Base-by-base conservation (phyloP, 768 basidiomycete genomes). In the Termitomyces sp. region DNA sequence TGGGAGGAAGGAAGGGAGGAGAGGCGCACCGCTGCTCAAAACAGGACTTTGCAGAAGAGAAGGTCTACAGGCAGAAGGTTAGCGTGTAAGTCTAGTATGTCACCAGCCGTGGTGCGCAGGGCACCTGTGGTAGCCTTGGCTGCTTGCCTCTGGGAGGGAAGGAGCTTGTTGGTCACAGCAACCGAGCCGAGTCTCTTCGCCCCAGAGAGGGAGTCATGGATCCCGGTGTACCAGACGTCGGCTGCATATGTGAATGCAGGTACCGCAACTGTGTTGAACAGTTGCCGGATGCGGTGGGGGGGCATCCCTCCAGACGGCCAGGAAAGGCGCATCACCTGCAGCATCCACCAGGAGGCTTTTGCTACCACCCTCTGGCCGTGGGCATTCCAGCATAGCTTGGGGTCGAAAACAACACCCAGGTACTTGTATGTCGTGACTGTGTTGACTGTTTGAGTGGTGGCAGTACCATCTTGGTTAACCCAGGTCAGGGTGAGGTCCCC, bases 51-150 rank as follows among this genome's bases (percentile, higher is more conserved):
- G 1, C 22, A 12, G 37, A 30, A 54, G 0, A 58, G 52, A 3
- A 58, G 7, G 2, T 58, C 37, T 12, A 52, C 22, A 10, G 48
- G 56, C 4, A 57, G 56, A 6, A 62, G 52, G 46, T 58, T 51
- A 18, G 60, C 56, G 37, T 62, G 54, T 1, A 40, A 27, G 18
- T 62, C 57, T 20, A 62, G 42, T 0, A 48, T 26, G 30, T 62
- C 48, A 13, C 57, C 45, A 14, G 45, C 45, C 8, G 24, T 46
- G 6, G 24, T 46, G 24, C 27, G 27, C 9, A 46, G 45, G 22
- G 45, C 45, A 14, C 45, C 45, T 4, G n/a, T 5, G 4, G n/a
- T 18, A 2, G 16, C 1, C 27, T 46, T 46, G 4, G 45, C 45
- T 16, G 16, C 14, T 16, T 18, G 6, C 9, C 24, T 8, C 16